Evolutionary conservation across 164 flowering plant genomes (phyloP).

Genomic region (Aristolochia californica): DNA sequence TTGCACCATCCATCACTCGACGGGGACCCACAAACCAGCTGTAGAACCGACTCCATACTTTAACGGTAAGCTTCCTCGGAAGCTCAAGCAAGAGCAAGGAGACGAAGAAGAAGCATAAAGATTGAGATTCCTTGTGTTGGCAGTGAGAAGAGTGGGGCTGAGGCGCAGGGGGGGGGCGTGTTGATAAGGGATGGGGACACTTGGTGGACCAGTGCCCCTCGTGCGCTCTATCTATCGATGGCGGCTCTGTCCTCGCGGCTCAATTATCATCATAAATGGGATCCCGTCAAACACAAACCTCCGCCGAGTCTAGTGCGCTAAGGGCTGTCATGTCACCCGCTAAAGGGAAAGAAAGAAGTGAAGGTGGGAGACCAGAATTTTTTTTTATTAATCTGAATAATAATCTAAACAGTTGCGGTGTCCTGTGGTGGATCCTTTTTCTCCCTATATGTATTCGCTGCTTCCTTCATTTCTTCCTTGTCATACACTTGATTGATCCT

Average conservation of each 20-base stretch:
- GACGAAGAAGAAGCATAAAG: not conserved
- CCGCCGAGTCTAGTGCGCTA: not conserved
- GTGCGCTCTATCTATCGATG: conserved; percentile 46
- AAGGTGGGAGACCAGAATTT: conserved; percentile 1
- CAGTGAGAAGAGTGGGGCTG: not conserved
- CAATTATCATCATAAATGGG: conserved; percentile 19
- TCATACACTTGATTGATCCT: too few species aligned
- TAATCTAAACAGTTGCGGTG: not conserved
- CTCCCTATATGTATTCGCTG: too few species aligned
- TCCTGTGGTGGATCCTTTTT: too few species aligned
- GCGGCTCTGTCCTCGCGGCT: conserved; percentile 20
- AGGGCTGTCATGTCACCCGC: not conserved
- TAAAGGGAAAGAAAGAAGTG: not conserved
- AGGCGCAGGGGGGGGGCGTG: too few species aligned
- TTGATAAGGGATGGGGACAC: conserved; percentile 17
- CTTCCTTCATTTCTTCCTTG: too few species aligned
- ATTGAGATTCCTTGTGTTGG: not conserved
- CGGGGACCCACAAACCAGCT: too few species aligned
- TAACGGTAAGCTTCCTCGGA: too few species aligned
- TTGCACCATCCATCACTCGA: too few species aligned
- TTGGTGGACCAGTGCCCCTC: conserved; percentile 33
- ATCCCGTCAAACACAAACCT: conserved; percentile 30
- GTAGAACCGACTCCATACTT: not conserved
- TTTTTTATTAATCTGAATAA: not conserved
- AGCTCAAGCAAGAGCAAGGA: too few species aligned